Conservation (phyloP, 1,284 basidiomycete genomes). For the Microbotryum saponariae region DNA sequence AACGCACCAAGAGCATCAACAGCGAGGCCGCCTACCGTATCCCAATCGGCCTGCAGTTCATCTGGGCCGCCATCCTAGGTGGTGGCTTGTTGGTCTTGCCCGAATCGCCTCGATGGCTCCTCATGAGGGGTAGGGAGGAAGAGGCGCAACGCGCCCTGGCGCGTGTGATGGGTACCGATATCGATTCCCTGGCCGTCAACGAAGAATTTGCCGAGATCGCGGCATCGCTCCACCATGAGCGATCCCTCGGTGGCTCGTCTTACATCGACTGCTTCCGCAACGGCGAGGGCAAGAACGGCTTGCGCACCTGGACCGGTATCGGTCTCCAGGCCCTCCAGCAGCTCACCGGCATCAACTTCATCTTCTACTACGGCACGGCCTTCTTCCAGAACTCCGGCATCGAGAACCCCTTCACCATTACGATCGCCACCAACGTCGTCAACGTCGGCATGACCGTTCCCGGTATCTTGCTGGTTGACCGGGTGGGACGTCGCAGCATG, state of each 20-base stretch:
- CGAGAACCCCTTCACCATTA: constrained; percentile 25
- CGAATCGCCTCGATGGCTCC: constrained; percentile 63
- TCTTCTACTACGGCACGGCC: constrained; percentile 31
- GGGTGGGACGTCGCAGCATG: constrained; percentile 35
- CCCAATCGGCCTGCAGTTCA: constrained; percentile 52
- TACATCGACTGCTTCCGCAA: constrained; percentile 38
- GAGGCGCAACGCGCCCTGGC: constrained; percentile 57
- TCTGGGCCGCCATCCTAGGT: constrained; percentile 54
- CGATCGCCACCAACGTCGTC: constrained; percentile 48
- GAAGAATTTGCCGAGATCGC: constrained; percentile 34
- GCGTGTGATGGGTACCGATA: constrained; percentile 21
- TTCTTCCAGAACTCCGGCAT: constrained; percentile 35
- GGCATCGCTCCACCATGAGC: constrained; percentile 36
- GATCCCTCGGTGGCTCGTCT: constrained; percentile 35
- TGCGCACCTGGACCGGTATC: constrained; percentile 39
- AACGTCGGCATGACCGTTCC: constrained; percentile 40
- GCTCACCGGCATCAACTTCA: constrained; percentile 35
- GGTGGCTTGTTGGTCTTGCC: constrained; percentile 57
- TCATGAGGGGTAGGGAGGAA: constrained; percentile 54
- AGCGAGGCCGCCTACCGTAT: constrained; percentile 36
- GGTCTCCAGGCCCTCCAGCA: constrained; percentile 40
- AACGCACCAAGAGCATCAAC: constrained; percentile 50
- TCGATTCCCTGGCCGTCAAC: constrained; percentile 28
- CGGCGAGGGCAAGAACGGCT: constrained; percentile 22
- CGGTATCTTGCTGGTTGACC: constrained; percentile 32